Conservation (phyloP, 2,329 filamentous ascomycete genomes). For the Mycosphaerella arachidis region DNA sequence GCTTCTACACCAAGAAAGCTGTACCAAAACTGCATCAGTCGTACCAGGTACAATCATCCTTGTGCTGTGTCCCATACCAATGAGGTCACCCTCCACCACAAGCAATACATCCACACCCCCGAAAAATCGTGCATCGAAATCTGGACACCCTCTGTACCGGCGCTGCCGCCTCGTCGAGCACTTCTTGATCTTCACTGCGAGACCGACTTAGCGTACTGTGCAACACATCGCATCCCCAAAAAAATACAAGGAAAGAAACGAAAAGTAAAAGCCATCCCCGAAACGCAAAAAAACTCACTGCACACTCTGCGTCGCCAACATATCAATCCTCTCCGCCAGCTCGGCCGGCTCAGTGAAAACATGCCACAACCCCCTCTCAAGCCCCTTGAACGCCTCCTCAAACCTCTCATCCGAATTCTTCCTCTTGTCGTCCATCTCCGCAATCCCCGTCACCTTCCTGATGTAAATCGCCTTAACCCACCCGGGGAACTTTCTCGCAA, state of each 20-base stretch:
- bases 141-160: not conserved
- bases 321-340: conserved; percentile 41
- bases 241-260: not conserved
- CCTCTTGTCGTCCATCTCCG: conserved; percentile 69
- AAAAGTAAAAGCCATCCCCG: not conserved
- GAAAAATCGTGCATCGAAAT: not conserved
- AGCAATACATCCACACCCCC: not conserved
- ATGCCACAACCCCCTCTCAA: conserved; percentile 69
- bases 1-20: not conserved
- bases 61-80: not conserved
- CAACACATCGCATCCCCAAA: not conserved
- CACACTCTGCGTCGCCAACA: conserved; percentile 21
- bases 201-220: not conserved
- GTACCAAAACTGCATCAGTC: not conserved
- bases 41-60: not conserved
- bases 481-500: conserved; percentile 62
- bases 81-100: not conserved
- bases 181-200: not conserved
- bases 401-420: conserved; percentile 65
- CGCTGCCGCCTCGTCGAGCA: not conserved
- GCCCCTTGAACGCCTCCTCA: conserved; percentile 71
- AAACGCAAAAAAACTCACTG: conserved; percentile 9
- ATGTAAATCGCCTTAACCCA: conserved; percentile 86
- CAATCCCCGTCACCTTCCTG: conserved; percentile 71
- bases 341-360: conserved; percentile 77